Percentiles rank a stretch among this genome's conserved stretches.
These are phyloP conservation scores for Hypocreales sp. DNA, from an alignment of 2,329 filamentous ascomycete species.

Conservation along the genomic window DNA sequence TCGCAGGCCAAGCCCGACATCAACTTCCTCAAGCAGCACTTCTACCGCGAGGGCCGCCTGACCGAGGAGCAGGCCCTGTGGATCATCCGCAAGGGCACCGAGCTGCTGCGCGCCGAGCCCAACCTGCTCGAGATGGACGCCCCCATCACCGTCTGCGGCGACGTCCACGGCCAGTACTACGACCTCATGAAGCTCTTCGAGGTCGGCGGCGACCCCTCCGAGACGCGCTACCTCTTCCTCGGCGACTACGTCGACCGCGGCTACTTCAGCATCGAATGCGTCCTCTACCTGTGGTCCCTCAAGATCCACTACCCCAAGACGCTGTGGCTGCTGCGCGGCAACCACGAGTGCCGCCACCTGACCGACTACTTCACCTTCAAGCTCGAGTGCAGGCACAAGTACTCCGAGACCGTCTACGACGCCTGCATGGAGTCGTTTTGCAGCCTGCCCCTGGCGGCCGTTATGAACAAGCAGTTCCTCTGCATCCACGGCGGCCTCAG, in stretches of 20 bases:
- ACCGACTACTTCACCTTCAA: constrained; percentile 99
- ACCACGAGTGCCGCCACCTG: constrained; percentile 96
- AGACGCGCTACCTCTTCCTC: constrained; percentile 92
- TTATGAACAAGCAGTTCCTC: constrained; percentile 99
- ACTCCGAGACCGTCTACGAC: constrained; percentile 90
- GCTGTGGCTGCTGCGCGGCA: constrained; percentile 90
- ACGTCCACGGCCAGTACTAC: constrained; percentile 98
- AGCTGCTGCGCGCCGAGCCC: constrained; percentile 77
- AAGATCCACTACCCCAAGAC: constrained; percentile 99
- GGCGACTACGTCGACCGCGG: constrained; percentile 97
- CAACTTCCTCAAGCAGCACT: constrained; percentile 91
- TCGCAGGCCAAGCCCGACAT: constrained; percentile 83
- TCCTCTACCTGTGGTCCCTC: constrained; percentile 91
- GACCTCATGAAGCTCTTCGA: constrained; percentile 99
- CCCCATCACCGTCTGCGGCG: constrained; percentile 94
- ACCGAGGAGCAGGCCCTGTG: constrained; percentile 95
- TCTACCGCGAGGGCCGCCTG: constrained; percentile 91
- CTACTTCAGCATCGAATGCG: constrained; percentile 98
- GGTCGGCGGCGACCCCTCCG: constrained; percentile 88
- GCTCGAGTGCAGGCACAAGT: constrained; percentile 99
- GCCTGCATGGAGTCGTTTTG: constrained; percentile 99
- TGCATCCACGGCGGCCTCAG: constrained; percentile 96
- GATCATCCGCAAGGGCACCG: constrained; percentile 80
- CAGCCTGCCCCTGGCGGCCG: constrained; percentile 75
- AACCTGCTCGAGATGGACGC: constrained; percentile 99